Conservation (phyloP, 2,329 filamentous ascomycete genomes). For the Lecanicillium sp. region DNA sequence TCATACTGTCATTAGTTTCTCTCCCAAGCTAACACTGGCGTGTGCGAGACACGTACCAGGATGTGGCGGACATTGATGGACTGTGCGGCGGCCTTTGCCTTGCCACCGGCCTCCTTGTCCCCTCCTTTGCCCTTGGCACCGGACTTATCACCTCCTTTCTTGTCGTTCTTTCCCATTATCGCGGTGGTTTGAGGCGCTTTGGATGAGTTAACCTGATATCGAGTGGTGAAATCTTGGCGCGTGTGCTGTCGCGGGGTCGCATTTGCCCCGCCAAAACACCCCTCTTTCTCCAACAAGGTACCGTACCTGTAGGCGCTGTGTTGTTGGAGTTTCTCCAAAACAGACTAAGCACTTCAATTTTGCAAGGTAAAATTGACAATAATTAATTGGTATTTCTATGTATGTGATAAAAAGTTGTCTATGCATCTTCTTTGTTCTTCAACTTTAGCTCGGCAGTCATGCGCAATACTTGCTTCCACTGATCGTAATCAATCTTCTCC, state of each 20-base stretch:
- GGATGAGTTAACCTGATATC: background rate
- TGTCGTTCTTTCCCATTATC: slow-evolving; percentile 32
- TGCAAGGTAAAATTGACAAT: no score
- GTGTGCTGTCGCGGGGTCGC: slow-evolving; percentile 6
- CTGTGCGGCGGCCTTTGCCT: slow-evolving; percentile 51
- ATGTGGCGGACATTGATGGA: slow-evolving; percentile 71
- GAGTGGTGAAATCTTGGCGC: slow-evolving; percentile 6
- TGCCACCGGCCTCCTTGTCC: slow-evolving; percentile 25
- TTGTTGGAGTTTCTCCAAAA: no score
- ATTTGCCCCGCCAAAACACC: background rate
- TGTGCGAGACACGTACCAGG: slow-evolving; percentile 38
- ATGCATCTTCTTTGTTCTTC: slow-evolving; percentile 3
- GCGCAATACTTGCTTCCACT: slow-evolving; percentile 19
- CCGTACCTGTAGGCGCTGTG: no score
- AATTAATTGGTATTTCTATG: no score
- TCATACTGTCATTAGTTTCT: background rate
- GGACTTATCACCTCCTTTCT: slow-evolving; percentile 31
- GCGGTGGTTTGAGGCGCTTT: background rate
- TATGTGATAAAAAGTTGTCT: background rate
- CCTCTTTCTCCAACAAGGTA: background rate
- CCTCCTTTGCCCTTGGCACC: slow-evolving; percentile 21
- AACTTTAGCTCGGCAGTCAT: slow-evolving; percentile 17
- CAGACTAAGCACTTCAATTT: no score
- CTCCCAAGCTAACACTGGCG: no score
- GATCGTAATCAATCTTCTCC: slow-evolving; percentile 19